A percentile compares a stretch with the other conserved stretches of the same genome.
Conservation (phyloP, 768 basidiomycete species). For the Podaxis sp. region DNA sequence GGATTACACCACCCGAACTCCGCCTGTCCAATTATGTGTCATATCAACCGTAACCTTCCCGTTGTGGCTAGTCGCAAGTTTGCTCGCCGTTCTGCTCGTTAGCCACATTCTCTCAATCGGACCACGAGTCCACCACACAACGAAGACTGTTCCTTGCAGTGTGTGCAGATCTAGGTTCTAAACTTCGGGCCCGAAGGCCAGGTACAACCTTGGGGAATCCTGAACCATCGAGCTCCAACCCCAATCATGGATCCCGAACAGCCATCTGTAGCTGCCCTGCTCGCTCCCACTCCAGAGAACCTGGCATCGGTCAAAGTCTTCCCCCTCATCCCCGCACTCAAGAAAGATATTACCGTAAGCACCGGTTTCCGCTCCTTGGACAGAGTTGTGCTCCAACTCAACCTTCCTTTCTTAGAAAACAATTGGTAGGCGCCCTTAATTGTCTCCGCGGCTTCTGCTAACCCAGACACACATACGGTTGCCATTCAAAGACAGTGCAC, state of each 20-base stretch:
- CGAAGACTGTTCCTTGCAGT: too few species aligned
- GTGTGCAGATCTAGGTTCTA: too few species aligned
- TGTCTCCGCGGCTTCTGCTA: conserved; percentile 4
- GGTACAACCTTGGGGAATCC: neutral
- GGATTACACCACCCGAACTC: neutral
- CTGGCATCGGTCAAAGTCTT: conserved; percentile 71
- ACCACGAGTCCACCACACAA: neutral
- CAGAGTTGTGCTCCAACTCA: conserved; percentile 14
- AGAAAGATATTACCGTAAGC: conserved; percentile 66
- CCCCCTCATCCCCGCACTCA: conserved; percentile 74
- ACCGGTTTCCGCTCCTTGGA: neutral
- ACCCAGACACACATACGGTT: conserved; percentile 17
- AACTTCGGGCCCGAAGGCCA: too few species aligned
- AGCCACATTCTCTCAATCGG: neutral
- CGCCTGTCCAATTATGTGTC: neutral
- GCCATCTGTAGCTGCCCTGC: conserved; percentile 29
- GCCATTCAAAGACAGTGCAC: conserved; percentile 51
- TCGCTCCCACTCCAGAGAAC: conserved; percentile 56
- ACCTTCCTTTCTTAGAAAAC: conserved; percentile 36
- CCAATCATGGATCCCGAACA: conserved; percentile 42
- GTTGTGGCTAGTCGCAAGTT: neutral
- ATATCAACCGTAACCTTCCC: neutral
- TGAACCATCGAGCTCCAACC: neutral
- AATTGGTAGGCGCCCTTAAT: conserved; percentile 33
- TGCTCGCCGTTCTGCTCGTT: neutral